A percentile compares a stretch with the other conserved stretches of the same genome.
Conservation (phyloP, 768 basidiomycete genomes). For the Tulasnella sp. region DNA sequence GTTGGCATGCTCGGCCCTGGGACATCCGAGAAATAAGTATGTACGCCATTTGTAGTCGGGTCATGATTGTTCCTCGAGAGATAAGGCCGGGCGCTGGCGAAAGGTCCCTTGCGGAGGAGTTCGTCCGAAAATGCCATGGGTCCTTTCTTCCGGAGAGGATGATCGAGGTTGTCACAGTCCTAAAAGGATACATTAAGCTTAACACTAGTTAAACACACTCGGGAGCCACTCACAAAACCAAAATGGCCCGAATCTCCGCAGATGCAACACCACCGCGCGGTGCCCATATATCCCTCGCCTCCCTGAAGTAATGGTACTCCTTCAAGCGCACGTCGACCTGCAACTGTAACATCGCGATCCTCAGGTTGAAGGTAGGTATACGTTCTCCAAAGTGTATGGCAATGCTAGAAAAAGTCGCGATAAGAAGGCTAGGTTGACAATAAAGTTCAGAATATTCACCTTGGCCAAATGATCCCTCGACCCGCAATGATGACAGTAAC, state of each 20-base stretch:
- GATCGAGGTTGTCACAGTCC: background rate
- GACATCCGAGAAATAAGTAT: background rate
- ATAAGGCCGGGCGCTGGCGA: background rate
- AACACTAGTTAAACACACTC: background rate
- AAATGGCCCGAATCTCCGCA: slow-evolving; percentile 1
- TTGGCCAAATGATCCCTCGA: slow-evolving; percentile 3
- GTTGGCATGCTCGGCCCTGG: background rate
- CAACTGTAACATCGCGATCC: background rate
- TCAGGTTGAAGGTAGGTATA: background rate
- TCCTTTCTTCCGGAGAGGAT: background rate
- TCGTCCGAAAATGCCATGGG: background rate
- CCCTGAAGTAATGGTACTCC: background rate
- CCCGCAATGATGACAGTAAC: background rate
- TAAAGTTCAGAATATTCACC: background rate
- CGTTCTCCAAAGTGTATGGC: slow-evolving; percentile 5
- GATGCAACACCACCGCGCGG: background rate
- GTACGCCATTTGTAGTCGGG: background rate
- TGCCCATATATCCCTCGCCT: slow-evolving; percentile 1
- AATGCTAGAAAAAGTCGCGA: background rate
- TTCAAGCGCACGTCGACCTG: background rate
- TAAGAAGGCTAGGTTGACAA: no score
- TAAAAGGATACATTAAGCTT: background rate
- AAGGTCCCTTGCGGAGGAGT: background rate
- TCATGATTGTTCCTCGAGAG: background rate
- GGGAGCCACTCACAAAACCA: background rate